These are phyloP conservation scores for Tulasnella sp. DNA, from an alignment of 768 basidiomycete genomes.

Conservation along the genomic window DNA sequence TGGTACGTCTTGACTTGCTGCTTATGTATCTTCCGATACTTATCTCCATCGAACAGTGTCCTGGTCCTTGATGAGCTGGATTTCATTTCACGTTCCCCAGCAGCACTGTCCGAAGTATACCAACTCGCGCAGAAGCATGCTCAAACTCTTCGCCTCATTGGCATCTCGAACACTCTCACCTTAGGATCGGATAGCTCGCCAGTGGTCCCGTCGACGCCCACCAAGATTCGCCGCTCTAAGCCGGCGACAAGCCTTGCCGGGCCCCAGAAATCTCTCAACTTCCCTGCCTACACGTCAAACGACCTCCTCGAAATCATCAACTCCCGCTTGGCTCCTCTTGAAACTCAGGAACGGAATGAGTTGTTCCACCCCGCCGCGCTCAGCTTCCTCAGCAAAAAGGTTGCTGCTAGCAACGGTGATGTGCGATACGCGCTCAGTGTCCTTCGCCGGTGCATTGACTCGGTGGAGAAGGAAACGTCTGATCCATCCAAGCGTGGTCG, in stretches of 20 bases:
- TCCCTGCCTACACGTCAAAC: conserved; percentile 16
- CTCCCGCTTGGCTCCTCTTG: conserved; percentile 10
- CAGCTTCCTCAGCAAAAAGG: conserved; percentile 18
- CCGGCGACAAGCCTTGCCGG: neutral
- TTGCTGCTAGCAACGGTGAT: conserved; percentile 17
- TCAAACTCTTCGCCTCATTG: conserved; percentile 15
- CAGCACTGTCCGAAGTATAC: conserved; percentile 15
- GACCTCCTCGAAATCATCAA: conserved; percentile 17
- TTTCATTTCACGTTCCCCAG: conserved; percentile 1
- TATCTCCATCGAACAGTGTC: neutral
- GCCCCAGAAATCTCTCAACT: conserved; percentile 16
- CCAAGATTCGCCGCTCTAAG: neutral
- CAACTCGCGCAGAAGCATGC: conserved; percentile 2
- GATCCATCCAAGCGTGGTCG: neutral
- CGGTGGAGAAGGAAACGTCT: conserved; percentile 4
- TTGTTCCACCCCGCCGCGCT: conserved; percentile 17
- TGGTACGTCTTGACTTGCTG: conserved; percentile 2
- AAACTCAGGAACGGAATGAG: neutral
- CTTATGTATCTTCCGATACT: neutral
- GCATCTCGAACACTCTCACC: conserved; percentile 19
- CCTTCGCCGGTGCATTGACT: conserved; percentile 16
- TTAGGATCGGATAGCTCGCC: conserved; percentile 3
- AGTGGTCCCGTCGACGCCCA: conserved; percentile 1
- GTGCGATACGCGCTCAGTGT: conserved; percentile 18
- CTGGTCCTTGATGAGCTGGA: conserved; percentile 19